These are phyloP conservation scores for Amylostereum areolatum DNA, from an alignment of 1,284 basidiomycete genomes.

Conservation along the genomic window DNA sequence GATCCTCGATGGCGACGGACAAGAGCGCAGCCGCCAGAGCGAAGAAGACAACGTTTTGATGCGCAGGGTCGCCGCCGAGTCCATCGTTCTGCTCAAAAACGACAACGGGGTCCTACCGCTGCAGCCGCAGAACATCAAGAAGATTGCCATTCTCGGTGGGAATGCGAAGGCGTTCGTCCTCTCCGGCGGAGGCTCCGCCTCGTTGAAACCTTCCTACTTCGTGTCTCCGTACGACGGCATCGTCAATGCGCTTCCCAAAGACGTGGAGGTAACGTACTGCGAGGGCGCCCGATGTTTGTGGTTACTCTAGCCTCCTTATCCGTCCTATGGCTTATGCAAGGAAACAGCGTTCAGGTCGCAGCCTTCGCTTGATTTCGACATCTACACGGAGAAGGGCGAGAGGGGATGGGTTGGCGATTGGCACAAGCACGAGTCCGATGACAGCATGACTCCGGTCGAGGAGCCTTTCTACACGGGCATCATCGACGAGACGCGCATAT, in stretches of 20 bases:
- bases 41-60: slow-evolving; percentile 49
- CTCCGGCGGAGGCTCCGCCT: slow-evolving; percentile 45
- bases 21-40: slow-evolving; percentile 53
- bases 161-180: slow-evolving; percentile 32
- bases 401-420: slow-evolving; percentile 60
- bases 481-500: slow-evolving; percentile 63
- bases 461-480: slow-evolving; percentile 37
- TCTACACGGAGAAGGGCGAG: slow-evolving; percentile 48
- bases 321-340: neutral
- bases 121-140: slow-evolving; percentile 12
- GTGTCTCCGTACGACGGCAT: slow-evolving; percentile 56
- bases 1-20: slow-evolving; percentile 59
- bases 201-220: slow-evolving; percentile 39
- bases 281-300: slow-evolving; percentile 56
- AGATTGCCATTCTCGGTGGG: slow-evolving; percentile 13
- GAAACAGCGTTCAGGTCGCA: slow-evolving; percentile 50
- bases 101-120: slow-evolving; percentile 40
- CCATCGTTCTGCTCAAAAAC: slow-evolving; percentile 71
- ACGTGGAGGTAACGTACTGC: slow-evolving; percentile 40
- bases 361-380: slow-evolving; percentile 60
- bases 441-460: slow-evolving; percentile 44
- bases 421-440: slow-evolving; percentile 51
- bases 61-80: slow-evolving; percentile 53
- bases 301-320: slow-evolving; percentile 17
- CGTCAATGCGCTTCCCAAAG: slow-evolving; percentile 36